Conservation (phyloP, 2,329 filamentous ascomycete genomes). For the Lithohypha guttulata region DNA sequence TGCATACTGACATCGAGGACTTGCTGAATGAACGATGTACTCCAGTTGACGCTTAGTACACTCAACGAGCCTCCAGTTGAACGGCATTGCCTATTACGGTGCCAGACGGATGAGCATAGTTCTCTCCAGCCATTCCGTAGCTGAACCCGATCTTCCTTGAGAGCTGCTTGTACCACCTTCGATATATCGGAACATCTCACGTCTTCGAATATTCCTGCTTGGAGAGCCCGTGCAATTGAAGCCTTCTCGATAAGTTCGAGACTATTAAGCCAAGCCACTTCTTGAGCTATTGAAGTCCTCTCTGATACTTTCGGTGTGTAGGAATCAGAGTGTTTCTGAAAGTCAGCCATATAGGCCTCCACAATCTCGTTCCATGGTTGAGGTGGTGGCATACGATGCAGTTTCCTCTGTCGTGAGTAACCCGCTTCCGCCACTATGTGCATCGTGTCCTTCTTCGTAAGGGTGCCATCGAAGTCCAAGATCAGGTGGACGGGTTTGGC, state of each 20-base stretch:
- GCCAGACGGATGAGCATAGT: background rate
- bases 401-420: background rate
- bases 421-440: slow-evolving; percentile 3
- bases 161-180: background rate
- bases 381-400: background rate
- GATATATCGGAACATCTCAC: background rate
- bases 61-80: no score
- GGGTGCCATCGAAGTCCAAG: slow-evolving; percentile 8
- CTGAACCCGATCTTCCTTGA: background rate
- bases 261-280: slow-evolving; percentile 6
- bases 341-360: slow-evolving; percentile 6
- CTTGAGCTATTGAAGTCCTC: background rate
- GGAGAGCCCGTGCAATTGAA: background rate
- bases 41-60: slow-evolving; percentile 10
- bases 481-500: background rate
- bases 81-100: no score
- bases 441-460: slow-evolving; percentile 7
- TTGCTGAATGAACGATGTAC: background rate
- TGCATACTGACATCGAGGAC: background rate
- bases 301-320: background rate
- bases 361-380: slow-evolving; percentile 6
- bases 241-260: background rate
- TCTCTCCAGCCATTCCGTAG: slow-evolving; percentile 3
- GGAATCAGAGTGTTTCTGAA: background rate
- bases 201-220: slow-evolving; percentile 5